phyloP scores from a whole-genome alignment of 805 yeast genomes.

The Metschnikowia lunata region DNA sequence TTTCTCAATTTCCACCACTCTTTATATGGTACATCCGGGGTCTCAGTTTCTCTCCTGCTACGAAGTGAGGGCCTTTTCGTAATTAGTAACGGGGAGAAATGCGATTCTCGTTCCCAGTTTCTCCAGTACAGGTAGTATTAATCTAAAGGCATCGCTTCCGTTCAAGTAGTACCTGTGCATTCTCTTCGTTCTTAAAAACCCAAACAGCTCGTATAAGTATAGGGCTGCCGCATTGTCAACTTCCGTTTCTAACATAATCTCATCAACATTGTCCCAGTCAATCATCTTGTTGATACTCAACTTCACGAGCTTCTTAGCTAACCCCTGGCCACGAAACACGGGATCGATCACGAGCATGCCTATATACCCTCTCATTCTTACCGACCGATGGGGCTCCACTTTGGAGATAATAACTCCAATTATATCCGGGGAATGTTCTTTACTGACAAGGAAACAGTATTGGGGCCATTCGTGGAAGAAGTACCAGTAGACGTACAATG shows the following conservation, averaged over 20 bases:
- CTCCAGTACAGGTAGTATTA: slow-evolving; percentile 75
- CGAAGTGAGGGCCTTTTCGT: not conserved
- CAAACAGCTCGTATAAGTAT: slow-evolving; percentile 65
- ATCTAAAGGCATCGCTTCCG: slow-evolving; percentile 87
- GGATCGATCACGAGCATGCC: slow-evolving; percentile 92
- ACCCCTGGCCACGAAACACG: slow-evolving; percentile 68
- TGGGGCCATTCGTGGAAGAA: slow-evolving; percentile 91
- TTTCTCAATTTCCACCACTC: too few relatives aligned
- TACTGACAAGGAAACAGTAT: slow-evolving; percentile 62
- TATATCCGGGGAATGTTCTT: slow-evolving; percentile 29
- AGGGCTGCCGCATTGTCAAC: slow-evolving; percentile 73
- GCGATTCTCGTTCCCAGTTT: slow-evolving; percentile 46
- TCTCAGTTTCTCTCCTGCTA: too few relatives aligned
- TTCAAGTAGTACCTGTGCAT: slow-evolving; percentile 84
- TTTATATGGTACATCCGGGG: too few relatives aligned
- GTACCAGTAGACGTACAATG: slow-evolving; percentile 86
- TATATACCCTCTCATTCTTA: slow-evolving; percentile 80
- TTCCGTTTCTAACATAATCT: slow-evolving; percentile 90
- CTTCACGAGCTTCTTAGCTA: slow-evolving; percentile 70
- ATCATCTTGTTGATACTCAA: slow-evolving; percentile 63
- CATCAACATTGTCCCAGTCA: slow-evolving; percentile 65
- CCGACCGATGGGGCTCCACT: slow-evolving; percentile 69
- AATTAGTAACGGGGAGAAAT: slow-evolving; percentile 34
- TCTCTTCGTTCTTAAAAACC: slow-evolving; percentile 70
- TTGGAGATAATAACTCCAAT: slow-evolving; percentile 88